These are phyloP conservation scores for Trichophyton benhamiae DNA, from an alignment of 2,329 filamentous ascomycete species.

Conservation along the genomic window DNA sequence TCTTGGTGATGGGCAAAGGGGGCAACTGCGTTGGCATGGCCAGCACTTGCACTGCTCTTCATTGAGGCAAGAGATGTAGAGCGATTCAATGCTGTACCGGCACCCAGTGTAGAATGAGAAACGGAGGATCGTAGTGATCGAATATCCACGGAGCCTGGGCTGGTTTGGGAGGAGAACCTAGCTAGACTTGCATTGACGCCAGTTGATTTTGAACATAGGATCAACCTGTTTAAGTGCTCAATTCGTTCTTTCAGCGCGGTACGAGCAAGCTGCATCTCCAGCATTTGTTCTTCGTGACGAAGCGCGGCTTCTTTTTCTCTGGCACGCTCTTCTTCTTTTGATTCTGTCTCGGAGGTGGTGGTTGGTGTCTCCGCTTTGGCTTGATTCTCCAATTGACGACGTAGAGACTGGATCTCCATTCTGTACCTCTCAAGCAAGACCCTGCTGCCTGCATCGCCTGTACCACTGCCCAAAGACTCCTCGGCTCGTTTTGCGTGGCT, in stretches of 20 bases:
- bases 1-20: conserved; percentile 37
- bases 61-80: conserved; percentile 55
- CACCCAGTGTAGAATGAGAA: conserved; percentile 47
- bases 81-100: conserved; percentile 45
- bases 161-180: conserved; percentile 47
- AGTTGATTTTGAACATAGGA: conserved; percentile 87
- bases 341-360: conserved; percentile 45
- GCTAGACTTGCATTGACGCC: conserved; percentile 73
- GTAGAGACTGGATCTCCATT: conserved; percentile 77
- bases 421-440: conserved; percentile 87
- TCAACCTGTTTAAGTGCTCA: conserved; percentile 88
- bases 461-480: conserved; percentile 66
- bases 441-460: conserved; percentile 68
- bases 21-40: conserved; percentile 23
- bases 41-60: conserved; percentile 29
- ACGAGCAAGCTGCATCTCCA: conserved; percentile 94
- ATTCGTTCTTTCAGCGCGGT: conserved; percentile 96
- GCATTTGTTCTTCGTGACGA: conserved; percentile 89
- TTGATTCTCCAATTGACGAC: conserved; percentile 69
- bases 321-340: conserved; percentile 39
- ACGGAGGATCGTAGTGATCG: conserved; percentile 57
- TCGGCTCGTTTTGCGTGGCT: conserved; percentile 93
- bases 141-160: conserved; percentile 26
- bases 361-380: conserved; percentile 40
- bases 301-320: conserved; percentile 69